Base-by-base conservation (phyloP, 2,329 filamentous ascomycete genomes). In the Cladosporium sp. region DNA sequence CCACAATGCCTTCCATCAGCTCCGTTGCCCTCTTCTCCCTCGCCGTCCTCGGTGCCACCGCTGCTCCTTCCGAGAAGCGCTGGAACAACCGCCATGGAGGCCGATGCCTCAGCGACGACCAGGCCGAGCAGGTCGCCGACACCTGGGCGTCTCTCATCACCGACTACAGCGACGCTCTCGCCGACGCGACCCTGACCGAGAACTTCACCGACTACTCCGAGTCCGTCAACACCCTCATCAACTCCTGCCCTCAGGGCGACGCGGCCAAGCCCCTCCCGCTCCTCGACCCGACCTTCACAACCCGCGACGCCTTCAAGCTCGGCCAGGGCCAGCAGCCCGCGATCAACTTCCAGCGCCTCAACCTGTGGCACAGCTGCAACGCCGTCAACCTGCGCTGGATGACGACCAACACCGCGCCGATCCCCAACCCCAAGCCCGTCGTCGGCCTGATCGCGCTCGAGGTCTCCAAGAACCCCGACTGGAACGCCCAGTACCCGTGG, bases 141-240 rank as follows among this genome's bases (percentile, higher is more conserved):
- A 60, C 58, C 52, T 68, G 60, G 41, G 64, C 57, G 49, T 42
- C 58, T 41, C 59, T 67, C 42, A 66, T 68, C 52, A 54, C 58
- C 42, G 52, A 53, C 53, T 67, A 65, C 59, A 57, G 54, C 51
- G 49, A 59, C 14, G 55, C 41, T 6, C 50, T 61, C 34, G 65
- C 65, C 28, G 55, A 63, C 19, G 54, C 53, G 2, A 49, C 61
- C 10, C 59, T 67, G 16, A 49, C 58, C 18, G 19, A 45, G 1
- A 53, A 63, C 57, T 67, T 66, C 54, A 62, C 56, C 54, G 65
- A 68, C 59, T 66, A 65, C 54, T 61, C 62, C 42, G 63, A 65
- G 50, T 60, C 59, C 53, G 65, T 66, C 57, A 68, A 66, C 57
- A 62, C 63, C 7, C 49, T 68, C 13, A 68, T 68, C 57, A 62